phyloP scores from a whole-genome alignment of 352 stramenopile species.

The Phytophthora sojae region DNA sequence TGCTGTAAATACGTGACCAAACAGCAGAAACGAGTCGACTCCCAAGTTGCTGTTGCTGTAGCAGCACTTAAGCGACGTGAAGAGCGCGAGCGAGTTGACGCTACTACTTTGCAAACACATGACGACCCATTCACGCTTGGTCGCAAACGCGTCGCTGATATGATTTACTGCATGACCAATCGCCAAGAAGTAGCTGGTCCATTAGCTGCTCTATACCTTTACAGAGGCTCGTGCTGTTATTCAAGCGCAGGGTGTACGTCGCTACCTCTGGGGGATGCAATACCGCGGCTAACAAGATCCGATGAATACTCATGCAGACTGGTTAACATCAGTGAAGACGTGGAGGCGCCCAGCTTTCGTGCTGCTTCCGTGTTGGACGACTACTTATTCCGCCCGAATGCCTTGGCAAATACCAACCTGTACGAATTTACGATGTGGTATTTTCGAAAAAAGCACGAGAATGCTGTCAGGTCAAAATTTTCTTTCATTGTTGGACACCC shows the following conservation, averaged over 20 bases:
- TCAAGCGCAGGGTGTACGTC: neutral
- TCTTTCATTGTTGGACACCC: neutral
- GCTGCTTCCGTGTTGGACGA: slow-evolving; percentile 5
- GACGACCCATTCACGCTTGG: neutral
- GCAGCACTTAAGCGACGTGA: slow-evolving; percentile 5
- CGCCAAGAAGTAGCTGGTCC: slow-evolving; percentile 13
- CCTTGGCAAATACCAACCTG: neutral
- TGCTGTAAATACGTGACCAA: slow-evolving; percentile 22
- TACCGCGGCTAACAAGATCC: neutral
- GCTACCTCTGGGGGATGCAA: neutral
- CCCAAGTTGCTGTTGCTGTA: slow-evolving; percentile 2
- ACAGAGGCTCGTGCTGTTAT: slow-evolving; percentile 13
- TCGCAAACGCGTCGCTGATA: neutral
- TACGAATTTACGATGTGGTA: slow-evolving; percentile 8
- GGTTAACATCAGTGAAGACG: neutral
- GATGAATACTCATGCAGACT: slow-evolving; percentile 1
- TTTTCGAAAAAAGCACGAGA: neutral
- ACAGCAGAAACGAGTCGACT: slow-evolving; percentile 13
- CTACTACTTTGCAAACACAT: neutral
- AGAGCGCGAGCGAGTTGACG: neutral
- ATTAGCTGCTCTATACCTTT: slow-evolving; percentile 1
- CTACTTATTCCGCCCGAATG: neutral
- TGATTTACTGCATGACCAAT: slow-evolving; percentile 15
- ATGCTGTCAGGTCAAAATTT: neutral
- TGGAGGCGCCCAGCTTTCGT: neutral